Evolutionary conservation across 306 rosid species (phyloP).

Genomic region (Pyrus pyrifolia): DNA sequence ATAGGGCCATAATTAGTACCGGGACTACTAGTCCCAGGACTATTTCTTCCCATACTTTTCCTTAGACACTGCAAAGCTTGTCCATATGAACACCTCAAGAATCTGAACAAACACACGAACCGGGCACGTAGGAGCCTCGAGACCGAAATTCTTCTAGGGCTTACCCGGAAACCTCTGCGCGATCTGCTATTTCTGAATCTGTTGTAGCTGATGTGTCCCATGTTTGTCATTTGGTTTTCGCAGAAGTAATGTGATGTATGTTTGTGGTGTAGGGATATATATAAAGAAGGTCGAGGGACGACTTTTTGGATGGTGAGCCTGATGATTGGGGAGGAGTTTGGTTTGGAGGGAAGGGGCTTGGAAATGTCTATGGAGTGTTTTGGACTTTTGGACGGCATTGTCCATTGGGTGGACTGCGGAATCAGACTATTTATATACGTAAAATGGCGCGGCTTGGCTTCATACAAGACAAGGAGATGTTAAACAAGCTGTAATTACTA

Average conservation of each 20-base stretch:
- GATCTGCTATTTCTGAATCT: conserved; percentile 26
- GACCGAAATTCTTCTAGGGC: conserved; percentile 35
- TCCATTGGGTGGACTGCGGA: conserved; percentile 6
- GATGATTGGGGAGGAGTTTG: conserved; percentile 28
- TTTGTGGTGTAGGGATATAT: conserved; percentile 15
- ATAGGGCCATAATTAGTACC: background rate
- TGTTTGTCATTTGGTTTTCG: background rate
- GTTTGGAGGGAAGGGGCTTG: conserved; percentile 14
- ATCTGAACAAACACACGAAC: conserved; percentile 33
- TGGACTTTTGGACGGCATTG: conserved; percentile 5
- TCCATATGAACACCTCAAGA: conserved; percentile 38
- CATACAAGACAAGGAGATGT: background rate
- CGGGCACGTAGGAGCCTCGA: conserved; percentile 31
- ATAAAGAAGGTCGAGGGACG: conserved; percentile 28
- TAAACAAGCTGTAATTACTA: too few relatives aligned
- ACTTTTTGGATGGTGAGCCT: conserved; percentile 44
- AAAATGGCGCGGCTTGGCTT: too few relatives aligned
- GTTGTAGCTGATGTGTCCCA: conserved; percentile 34
- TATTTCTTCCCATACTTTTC: conserved; percentile 24
- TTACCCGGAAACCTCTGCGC: conserved; percentile 51
- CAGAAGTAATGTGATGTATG: background rate
- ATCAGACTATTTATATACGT: background rate
- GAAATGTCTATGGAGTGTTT: background rate
- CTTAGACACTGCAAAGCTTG: conserved; percentile 29
- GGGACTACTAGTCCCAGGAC: background rate